Evolutionary conservation across 306 rosid genomes (phyloP).

Genomic region (Malus orientalis): DNA sequence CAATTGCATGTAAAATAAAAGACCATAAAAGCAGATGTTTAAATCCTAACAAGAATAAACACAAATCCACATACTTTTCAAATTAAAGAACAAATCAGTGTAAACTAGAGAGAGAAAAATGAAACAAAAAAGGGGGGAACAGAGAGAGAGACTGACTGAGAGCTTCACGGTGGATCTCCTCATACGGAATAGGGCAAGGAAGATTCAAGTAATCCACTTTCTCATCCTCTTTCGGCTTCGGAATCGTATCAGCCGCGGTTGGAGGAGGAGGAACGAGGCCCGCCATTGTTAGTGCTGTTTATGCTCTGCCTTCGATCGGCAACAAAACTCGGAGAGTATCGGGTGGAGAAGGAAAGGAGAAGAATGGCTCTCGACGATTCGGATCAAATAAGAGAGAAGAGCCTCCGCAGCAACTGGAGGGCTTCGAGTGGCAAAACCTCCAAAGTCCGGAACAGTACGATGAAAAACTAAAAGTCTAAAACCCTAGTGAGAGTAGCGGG

Average conservation of each 20-base stretch:
- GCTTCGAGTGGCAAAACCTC: background rate
- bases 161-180: conserved; percentile 97
- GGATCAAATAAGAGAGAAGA: background rate
- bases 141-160: conserved; percentile 47
- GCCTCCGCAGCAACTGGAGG: background rate
- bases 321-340: background rate
- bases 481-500: background rate
- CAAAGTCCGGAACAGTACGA: background rate
- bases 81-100: background rate
- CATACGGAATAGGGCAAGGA: conserved; percentile 89
- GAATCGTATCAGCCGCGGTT: conserved; percentile 4
- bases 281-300: conserved; percentile 24
- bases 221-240: conserved; percentile 31
- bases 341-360: background rate
- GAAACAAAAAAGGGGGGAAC: background rate
- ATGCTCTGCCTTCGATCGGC: background rate
- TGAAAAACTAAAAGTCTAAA: background rate
- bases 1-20: background rate
- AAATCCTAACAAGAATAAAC: background rate
- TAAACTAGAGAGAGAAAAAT: background rate
- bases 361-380: background rate
- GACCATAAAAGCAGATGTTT: background rate
- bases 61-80: background rate
- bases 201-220: conserved; percentile 71
- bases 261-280: conserved; percentile 31